Evolutionary conservation across 441 rosid genomes (phyloP), one percentile per base, ranked within the genome.

Genomic region (Capsella rubella): DNA sequence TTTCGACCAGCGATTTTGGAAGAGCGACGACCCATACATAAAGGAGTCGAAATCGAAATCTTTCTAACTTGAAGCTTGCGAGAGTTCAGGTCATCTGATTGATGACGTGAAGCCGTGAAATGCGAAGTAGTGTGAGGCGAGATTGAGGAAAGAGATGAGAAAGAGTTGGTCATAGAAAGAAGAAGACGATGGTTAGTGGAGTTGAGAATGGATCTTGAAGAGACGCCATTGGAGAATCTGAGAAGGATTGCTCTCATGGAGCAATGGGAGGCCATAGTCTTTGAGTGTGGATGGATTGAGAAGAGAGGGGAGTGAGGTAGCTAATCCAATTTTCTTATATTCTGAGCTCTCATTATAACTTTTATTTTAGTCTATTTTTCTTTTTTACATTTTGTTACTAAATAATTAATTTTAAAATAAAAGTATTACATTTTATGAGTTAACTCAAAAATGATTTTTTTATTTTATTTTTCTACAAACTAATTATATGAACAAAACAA

Each of bases 11-110:
- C 97, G 55, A 94, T 92, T 72, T 92, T 94, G 81, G 83, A 79
- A 61, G 99, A 94, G 69, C 93, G 93, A 74, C 97, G 76, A 74
- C 99, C 95, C 99, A 90, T 90, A 80, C 89, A 84, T 18, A 89
- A 78, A 73, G 90, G 91, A 77, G 95, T 75, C 53, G 68, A 85
- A 15, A 87, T 82, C 86, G 87, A 83, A 72, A 94, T 80, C 83
- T 69, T 79, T 75, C 97, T 80, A 42, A 80, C 55, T 56, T 77
- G 89, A 49, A 42, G 45, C 18, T 78, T 69, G 11, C 35, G 8
- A 14, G 4, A 56, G 40, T 77, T 76, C 6, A 3, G 61, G 45
- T 78, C 74, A 14, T 57, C 80, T 15, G 79, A 61, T 42, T 39
- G 25, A 18, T 8, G 47, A 45, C 8, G 31, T 2, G 50, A 45